Conservation (phyloP, 805 yeast genomes). For the Yarrowia osloensis region DNA sequence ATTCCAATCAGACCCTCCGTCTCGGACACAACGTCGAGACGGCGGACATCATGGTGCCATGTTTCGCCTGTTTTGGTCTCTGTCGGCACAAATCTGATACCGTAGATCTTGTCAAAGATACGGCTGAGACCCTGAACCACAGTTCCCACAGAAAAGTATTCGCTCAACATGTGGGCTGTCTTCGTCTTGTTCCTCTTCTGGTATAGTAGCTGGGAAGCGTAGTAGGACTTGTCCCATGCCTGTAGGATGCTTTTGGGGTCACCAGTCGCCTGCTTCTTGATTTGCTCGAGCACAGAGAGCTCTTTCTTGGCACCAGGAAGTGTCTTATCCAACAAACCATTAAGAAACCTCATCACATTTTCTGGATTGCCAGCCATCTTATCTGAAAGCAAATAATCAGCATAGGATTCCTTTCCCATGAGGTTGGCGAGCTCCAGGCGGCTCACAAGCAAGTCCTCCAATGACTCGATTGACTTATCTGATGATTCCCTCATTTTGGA, state of each 20-base stretch:
- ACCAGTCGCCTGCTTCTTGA: constrained; percentile 44
- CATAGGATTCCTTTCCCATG: constrained; percentile 68
- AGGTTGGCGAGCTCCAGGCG: constrained; percentile 72
- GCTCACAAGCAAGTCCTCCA: constrained; percentile 61
- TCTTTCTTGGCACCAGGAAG: constrained; percentile 62
- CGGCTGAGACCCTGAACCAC: constrained; percentile 80
- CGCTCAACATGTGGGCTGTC: constrained; percentile 51
- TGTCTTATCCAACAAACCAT: constrained; percentile 55
- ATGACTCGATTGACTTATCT: constrained; percentile 57
- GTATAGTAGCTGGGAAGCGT: constrained; percentile 43
- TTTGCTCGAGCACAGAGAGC: constrained; percentile 45
- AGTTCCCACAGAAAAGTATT: constrained; percentile 80
- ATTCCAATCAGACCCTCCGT: constrained; percentile 68
- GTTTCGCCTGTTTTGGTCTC: constrained; percentile 70
- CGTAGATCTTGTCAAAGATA: constrained; percentile 70
- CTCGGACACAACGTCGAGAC: constrained; percentile 72
- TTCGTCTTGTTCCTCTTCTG: constrained; percentile 40
- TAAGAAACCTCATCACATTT: constrained; percentile 70
- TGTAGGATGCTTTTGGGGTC: constrained; percentile 46
- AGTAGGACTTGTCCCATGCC: constrained; percentile 93
- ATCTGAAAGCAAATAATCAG: constrained; percentile 80
- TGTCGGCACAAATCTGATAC: constrained; percentile 71
- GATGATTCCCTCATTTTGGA: constrained; percentile 67
- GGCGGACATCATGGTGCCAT: constrained; percentile 85
- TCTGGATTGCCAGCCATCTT: constrained; percentile 86